Percentiles rank a stretch among this genome's conserved stretches.
phyloP scores from a whole-genome alignment of 2,329 filamentous ascomycete genomes.

The Diaporthe sp. region DNA sequence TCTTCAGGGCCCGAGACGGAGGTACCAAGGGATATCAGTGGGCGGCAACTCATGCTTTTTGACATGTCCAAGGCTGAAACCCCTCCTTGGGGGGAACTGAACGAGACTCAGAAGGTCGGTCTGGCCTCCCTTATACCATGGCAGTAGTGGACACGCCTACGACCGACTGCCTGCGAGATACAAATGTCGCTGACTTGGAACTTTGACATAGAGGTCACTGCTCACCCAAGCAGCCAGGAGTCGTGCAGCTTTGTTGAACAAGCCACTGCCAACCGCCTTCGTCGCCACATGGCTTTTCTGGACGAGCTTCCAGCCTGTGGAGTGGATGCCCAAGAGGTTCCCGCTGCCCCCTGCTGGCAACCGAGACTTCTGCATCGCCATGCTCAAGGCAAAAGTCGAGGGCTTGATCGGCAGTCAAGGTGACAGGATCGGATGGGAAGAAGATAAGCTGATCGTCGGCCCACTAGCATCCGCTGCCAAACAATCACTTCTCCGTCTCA shows the following conservation, averaged over 20 bases:
- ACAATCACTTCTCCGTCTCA: conserved; percentile 46
- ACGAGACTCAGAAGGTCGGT: too few species aligned
- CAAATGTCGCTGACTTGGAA: background rate
- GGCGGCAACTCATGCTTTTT: too few species aligned
- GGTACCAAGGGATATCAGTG: too few species aligned
- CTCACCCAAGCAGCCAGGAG: background rate
- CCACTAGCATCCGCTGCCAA: conserved; percentile 43
- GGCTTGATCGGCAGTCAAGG: background rate
- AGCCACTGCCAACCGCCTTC: background rate
- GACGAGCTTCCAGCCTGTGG: background rate
- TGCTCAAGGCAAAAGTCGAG: background rate
- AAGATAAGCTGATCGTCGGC: conserved; percentile 14
- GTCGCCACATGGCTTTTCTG: background rate
- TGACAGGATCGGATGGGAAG: background rate
- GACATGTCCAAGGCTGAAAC: too few species aligned
- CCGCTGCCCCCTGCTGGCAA: background rate
- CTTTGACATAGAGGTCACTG: background rate
- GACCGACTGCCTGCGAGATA: background rate
- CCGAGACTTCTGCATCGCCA: background rate
- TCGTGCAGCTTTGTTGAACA: background rate
- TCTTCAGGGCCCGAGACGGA: too few species aligned
- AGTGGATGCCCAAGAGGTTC: background rate
- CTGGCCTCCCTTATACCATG: too few species aligned
- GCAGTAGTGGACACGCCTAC: too few species aligned
- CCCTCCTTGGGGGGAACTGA: too few species aligned